Evolutionary conservation across 352 stramenopile genomes (phyloP).

Genomic region (Albugo candida): DNA sequence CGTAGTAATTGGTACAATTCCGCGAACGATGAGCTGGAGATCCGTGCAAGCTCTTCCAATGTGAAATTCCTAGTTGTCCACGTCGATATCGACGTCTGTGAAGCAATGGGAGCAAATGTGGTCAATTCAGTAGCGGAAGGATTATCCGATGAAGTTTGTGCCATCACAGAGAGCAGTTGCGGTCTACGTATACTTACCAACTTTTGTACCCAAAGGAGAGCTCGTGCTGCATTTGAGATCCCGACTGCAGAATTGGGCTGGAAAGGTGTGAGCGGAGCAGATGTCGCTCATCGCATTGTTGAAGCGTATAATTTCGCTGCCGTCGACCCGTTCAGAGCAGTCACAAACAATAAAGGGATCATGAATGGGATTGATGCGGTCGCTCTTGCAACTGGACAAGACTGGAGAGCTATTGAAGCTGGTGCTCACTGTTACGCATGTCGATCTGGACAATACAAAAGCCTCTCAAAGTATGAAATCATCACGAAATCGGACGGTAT

Average conservation of each 20-base stretch:
- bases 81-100: constrained; percentile 73
- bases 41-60: background rate
- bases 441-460: constrained; percentile 57
- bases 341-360: constrained; percentile 82
- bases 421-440: constrained; percentile 66
- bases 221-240: constrained; percentile 49
- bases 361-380: constrained; percentile 78
- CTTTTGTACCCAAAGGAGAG: constrained; percentile 64
- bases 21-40: background rate
- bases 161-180: constrained; percentile 33
- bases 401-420: constrained; percentile 71
- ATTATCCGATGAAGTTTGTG: constrained; percentile 45
- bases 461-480: constrained; percentile 57
- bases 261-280: constrained; percentile 58
- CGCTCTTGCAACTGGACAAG: constrained; percentile 60
- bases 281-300: constrained; percentile 54
- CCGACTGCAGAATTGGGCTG: constrained; percentile 48
- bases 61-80: constrained; percentile 57
- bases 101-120: constrained; percentile 80
- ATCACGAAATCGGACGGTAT: constrained; percentile 15
- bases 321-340: constrained; percentile 60
- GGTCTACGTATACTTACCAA: constrained; percentile 81
- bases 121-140: constrained; percentile 78
- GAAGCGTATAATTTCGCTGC: constrained; percentile 75
- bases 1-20: background rate